Evolutionary conservation across 352 stramenopile species (phyloP).

Genomic region (Pythium rhizo-oryzae): DNA sequence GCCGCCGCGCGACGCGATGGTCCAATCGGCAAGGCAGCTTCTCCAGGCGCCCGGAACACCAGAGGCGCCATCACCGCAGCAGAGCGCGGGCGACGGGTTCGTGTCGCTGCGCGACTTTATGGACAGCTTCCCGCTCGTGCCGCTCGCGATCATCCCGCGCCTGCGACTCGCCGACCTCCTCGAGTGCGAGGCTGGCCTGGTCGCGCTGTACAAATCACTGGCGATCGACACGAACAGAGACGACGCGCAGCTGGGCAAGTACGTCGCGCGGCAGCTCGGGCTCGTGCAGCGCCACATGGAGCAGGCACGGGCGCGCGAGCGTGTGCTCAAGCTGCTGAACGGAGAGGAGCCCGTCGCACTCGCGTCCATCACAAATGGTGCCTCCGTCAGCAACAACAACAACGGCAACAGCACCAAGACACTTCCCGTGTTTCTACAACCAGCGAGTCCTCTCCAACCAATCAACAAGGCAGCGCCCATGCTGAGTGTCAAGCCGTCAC

Average conservation of each 20-base stretch:
- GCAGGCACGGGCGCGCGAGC: conserved; percentile 51
- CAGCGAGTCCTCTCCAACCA: background rate
- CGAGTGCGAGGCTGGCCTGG: conserved; percentile 44
- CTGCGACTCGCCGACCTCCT: conserved; percentile 44
- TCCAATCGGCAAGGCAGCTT: conserved; percentile 17
- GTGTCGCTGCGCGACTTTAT: conserved; percentile 48
- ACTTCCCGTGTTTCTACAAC: conserved; percentile 28
- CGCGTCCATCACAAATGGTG: background rate
- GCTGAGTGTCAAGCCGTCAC: background rate
- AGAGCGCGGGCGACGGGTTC: background rate
- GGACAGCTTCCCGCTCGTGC: conserved; percentile 72
- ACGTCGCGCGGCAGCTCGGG: conserved; percentile 54
- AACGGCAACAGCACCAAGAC: conserved; percentile 11
- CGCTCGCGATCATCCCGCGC: conserved; percentile 55
- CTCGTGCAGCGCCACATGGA: conserved; percentile 57
- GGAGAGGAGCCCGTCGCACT: conserved; percentile 4
- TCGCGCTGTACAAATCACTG: conserved; percentile 44
- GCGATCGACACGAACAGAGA: conserved; percentile 31
- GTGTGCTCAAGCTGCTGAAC: conserved; percentile 49
- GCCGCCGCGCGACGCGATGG: conserved; percentile 21
- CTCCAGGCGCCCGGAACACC: conserved; percentile 1
- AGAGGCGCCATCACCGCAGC: background rate
- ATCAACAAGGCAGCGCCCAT: background rate
- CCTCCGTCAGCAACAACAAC: background rate
- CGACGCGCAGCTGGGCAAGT: conserved; percentile 59